Conservation (phyloP, 495 filamentous ascomycete genomes). For the Penicillium waksmanii region DNA sequence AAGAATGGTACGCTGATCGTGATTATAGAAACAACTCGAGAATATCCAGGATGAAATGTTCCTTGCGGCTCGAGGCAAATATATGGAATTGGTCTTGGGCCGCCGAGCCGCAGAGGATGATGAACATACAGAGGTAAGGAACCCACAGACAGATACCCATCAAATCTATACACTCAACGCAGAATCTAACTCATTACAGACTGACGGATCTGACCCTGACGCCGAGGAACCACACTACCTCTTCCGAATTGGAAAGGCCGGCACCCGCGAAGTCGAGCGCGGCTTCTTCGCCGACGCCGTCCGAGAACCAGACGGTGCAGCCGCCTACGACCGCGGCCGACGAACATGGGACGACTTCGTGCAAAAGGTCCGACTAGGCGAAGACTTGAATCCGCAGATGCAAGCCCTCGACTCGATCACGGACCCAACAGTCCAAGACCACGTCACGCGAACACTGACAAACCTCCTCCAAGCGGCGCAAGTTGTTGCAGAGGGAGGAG, state of each 20-base stretch:
- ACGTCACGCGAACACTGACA: slow-evolving; percentile 9
- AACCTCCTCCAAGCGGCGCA: slow-evolving; percentile 23
- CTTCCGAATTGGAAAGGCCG: slow-evolving; percentile 30
- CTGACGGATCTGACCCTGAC: slow-evolving; percentile 46
- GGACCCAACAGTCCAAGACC: slow-evolving; percentile 14
- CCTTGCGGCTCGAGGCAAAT: slow-evolving; percentile 42
- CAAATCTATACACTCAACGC: background rate
- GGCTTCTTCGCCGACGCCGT: slow-evolving; percentile 43
- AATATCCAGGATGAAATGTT: slow-evolving; percentile 45
- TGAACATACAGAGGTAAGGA: slow-evolving; percentile 50
- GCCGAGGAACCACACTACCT: slow-evolving; percentile 32
- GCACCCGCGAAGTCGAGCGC: slow-evolving; percentile 35
- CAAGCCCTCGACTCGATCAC: slow-evolving; percentile 35
- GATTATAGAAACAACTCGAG: slow-evolving; percentile 26
- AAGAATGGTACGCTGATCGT: slow-evolving; percentile 1
- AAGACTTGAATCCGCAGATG: slow-evolving; percentile 46
- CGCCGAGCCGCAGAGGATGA: slow-evolving; percentile 50
- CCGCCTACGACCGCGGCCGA: slow-evolving; percentile 36
- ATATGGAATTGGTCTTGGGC: slow-evolving; percentile 45
- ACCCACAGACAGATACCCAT: background rate
- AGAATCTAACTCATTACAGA: slow-evolving; percentile 28
- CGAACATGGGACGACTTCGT: slow-evolving; percentile 49
- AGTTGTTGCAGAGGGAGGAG: slow-evolving; percentile 7
- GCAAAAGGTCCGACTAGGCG: slow-evolving; percentile 42
- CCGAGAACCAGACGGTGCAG: slow-evolving; percentile 39